A percentile compares a stretch with the other conserved stretches of the same genome.
Conservation (phyloP, 2,329 filamentous ascomycete genomes). For the Fusarium sp. region DNA sequence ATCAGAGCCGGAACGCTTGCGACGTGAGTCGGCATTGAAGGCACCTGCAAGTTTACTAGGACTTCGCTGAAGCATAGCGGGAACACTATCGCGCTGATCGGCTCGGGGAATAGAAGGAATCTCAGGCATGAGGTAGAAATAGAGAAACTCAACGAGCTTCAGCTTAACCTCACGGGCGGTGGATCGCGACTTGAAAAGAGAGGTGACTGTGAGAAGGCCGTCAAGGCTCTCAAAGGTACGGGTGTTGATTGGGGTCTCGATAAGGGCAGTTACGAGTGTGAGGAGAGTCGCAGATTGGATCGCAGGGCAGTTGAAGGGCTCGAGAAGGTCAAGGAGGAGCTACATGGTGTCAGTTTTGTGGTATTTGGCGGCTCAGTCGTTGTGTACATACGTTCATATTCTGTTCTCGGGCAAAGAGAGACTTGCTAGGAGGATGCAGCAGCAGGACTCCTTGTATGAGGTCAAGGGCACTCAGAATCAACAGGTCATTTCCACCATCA, state of each 20-base stretch:
- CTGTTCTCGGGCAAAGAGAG: constrained; percentile 86
- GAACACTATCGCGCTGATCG: constrained; percentile 55
- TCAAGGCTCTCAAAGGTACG: constrained; percentile 93
- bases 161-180: constrained; percentile 91
- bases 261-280: constrained; percentile 86
- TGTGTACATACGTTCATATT: constrained; percentile 83
- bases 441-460: constrained; percentile 88
- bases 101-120: constrained; percentile 66
- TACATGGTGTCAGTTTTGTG: constrained; percentile 44
- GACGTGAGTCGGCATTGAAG: constrained; percentile 53
- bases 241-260: constrained; percentile 87
- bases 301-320: constrained; percentile 88
- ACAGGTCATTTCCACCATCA: constrained; percentile 84
- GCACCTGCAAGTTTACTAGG: constrained; percentile 73
- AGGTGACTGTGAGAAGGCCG: constrained; percentile 89
- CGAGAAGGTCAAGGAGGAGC: constrained; percentile 92
- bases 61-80: constrained; percentile 69
- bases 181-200: constrained; percentile 87
- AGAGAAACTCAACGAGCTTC: constrained; percentile 95
- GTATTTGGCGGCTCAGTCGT: background rate
- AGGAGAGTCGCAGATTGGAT: constrained; percentile 92
- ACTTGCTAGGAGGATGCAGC: constrained; percentile 88
- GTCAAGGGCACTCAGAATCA: constrained; percentile 89
- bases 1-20: constrained; percentile 48
- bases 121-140: constrained; percentile 99